A percentile compares a stretch with the other conserved stretches of the same genome.
Conservation (phyloP, 768 basidiomycete species). For the Mycena maculata region DNA sequence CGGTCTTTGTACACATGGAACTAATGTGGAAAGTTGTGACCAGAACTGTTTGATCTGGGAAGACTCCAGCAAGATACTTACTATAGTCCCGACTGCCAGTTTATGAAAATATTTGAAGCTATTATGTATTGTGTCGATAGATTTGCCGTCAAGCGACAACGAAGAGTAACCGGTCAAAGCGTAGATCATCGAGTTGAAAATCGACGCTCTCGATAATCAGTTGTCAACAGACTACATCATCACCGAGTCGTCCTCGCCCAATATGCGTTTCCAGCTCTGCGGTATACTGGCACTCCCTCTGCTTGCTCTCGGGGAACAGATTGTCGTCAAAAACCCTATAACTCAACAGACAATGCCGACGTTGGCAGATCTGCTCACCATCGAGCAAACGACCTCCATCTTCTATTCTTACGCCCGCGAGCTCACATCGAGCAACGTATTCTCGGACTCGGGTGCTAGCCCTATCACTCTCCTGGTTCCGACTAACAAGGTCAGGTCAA, state of each 20-base stretch:
- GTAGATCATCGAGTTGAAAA: neutral
- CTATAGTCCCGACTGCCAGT: no score
- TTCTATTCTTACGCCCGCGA: conserved; percentile 89
- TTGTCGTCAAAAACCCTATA: conserved; percentile 40
- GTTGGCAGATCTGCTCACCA: conserved; percentile 81
- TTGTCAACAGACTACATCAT: conserved; percentile 2
- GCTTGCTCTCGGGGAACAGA: conserved; percentile 48
- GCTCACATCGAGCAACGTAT: conserved; percentile 64
- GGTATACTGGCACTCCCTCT: conserved; percentile 46
- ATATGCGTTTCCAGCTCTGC: conserved; percentile 50
- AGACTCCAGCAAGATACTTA: no score
- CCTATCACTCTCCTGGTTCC: conserved; percentile 80
- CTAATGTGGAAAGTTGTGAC: no score
- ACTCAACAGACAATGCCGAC: conserved; percentile 59
- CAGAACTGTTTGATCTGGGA: no score
- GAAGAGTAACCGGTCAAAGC: neutral
- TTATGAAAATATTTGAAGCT: no score
- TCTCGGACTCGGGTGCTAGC: conserved; percentile 51
- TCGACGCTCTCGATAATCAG: neutral
- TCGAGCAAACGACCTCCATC: conserved; percentile 80
- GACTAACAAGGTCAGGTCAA: no score
- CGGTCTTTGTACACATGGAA: conserved; percentile 31
- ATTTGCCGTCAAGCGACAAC: no score
- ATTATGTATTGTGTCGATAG: no score
- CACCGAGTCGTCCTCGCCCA: conserved; percentile 1